Base-by-base conservation (phyloP, 2,329 filamentous ascomycete species). In the Aspergillus sp. region DNA sequence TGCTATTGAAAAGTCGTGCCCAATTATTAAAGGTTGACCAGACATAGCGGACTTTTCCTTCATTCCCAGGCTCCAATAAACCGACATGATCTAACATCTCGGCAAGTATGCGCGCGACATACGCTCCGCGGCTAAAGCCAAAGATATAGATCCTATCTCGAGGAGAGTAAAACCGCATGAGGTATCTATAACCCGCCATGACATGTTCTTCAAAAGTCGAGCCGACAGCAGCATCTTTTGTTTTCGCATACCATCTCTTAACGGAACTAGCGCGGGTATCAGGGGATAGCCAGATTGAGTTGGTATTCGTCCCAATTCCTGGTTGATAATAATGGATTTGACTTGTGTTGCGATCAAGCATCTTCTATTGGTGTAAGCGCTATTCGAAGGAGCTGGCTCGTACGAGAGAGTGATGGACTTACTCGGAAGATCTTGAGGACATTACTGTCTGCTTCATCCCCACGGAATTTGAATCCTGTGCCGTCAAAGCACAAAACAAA, bases 81-180 rank as follows among this genome's bases (percentile, higher is more conserved):
- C 86, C 85, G 34, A 91, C 78, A 44, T 83, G 79, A 48, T 91
- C 83, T 5, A 91, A 69, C 84, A 89, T 89, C 51, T 91, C 84
- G 1, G 84, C 82, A 1, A 86, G 61, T 48, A 85, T 84, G 2
- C 80, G 74, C 0, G 80, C 81, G 26, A 82, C 80, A 47, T 85
- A 85, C 1, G 80, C 72, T 12, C 81, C 81, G 13, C 81, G 72
- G 26, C 75, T 80, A 59, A 85, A 86, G 0, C 81, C 80, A 38
- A 84, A 83, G 58, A 84, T 75, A 51, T 77, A 83, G 22, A 83
- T 80, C 34, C 68, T 62, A 38, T 69, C 64, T 8, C 66, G 66
- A 0, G 72, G 69, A 27, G 68, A 67, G 52, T 84, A 84, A 53
- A 79, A 82, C 12, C 77, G 72, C 79, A 85, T 84, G 28, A 86